phyloP scores from a whole-genome alignment of 768 basidiomycete genomes.

The Mycena albidolilacea region DNA sequence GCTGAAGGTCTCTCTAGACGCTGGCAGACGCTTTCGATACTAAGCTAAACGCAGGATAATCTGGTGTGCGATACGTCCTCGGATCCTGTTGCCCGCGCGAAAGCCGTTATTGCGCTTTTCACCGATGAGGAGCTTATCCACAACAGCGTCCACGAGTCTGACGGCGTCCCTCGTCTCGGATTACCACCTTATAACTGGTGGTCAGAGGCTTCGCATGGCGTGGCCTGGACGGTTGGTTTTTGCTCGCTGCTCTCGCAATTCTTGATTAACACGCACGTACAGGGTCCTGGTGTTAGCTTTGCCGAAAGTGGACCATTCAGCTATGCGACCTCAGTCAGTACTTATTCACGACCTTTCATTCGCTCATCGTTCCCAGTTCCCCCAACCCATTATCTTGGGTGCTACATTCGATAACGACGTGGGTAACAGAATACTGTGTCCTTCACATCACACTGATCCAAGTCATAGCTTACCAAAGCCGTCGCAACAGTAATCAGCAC shows the following conservation, averaged over 20 bases:
- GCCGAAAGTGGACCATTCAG: conserved; percentile 66
- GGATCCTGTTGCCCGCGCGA: conserved; percentile 61
- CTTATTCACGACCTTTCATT: background rate
- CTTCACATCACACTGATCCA: no score
- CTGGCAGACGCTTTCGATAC: no score
- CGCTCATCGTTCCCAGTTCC: conserved; percentile 52
- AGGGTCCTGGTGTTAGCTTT: conserved; percentile 66
- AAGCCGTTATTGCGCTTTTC: conserved; percentile 63
- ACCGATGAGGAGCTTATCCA: conserved; percentile 66
- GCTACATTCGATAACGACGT: conserved; percentile 67
- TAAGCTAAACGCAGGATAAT: conserved; percentile 43
- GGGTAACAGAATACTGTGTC: background rate
- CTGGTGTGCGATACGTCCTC: conserved; percentile 65
- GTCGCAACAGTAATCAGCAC: conserved; percentile 68
- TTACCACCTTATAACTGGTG: conserved; percentile 73
- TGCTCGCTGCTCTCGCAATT: background rate
- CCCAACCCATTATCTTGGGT: conserved; percentile 69
- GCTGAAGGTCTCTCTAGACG: no score
- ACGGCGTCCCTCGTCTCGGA: conserved; percentile 71
- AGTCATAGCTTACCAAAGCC: conserved; percentile 55
- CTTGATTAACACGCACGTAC: background rate
- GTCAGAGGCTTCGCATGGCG: conserved; percentile 72
- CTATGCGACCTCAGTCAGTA: conserved; percentile 60
- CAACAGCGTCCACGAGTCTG: conserved; percentile 65
- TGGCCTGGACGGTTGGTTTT: conserved; percentile 53